phyloP scores from a whole-genome alignment of 2,329 filamentous ascomycete species.

The Dothistroma septosporum region DNA sequence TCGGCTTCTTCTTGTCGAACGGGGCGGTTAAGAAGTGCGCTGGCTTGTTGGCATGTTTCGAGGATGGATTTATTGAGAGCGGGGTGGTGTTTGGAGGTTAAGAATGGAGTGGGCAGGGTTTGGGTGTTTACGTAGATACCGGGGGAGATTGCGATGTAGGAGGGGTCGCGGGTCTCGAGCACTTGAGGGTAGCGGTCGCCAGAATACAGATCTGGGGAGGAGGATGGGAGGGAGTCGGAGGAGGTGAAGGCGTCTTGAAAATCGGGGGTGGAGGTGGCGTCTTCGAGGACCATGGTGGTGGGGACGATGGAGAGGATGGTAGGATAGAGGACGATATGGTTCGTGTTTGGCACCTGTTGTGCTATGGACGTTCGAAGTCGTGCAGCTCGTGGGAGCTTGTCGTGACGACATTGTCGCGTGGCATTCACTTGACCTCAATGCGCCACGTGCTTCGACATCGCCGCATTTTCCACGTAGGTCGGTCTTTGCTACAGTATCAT shows the following conservation, averaged over 20 bases:
- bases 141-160: conserved; percentile 16
- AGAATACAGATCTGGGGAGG: conserved; percentile 39
- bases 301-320: not conserved
- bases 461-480: not conserved
- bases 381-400: not conserved
- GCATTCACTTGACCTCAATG: conserved; percentile 3
- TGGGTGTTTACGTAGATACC: conserved; percentile 36
- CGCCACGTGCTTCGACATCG: not conserved
- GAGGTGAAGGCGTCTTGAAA: conserved; percentile 31
- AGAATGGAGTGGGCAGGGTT: conserved; percentile 37
- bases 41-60: conserved; percentile 28
- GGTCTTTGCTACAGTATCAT: not conserved
- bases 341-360: not conserved
- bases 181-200: conserved; percentile 34
- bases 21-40: conserved; percentile 35
- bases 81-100: conserved; percentile 29
- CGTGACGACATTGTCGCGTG: conserved; percentile 1
- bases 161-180: conserved; percentile 33
- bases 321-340: not conserved
- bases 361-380: not conserved
- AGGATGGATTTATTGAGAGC: conserved; percentile 33
- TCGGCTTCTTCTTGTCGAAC: conserved; percentile 42
- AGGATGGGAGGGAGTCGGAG: conserved; percentile 32
- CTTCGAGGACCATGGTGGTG: conserved; percentile 40
- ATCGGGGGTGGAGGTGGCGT: conserved; percentile 31